A percentile compares a stretch with the other conserved stretches of the same genome.
Evolutionary conservation across 2,329 filamentous ascomycete species (phyloP).

Genomic region (Colletotrichum kahawae): DNA sequence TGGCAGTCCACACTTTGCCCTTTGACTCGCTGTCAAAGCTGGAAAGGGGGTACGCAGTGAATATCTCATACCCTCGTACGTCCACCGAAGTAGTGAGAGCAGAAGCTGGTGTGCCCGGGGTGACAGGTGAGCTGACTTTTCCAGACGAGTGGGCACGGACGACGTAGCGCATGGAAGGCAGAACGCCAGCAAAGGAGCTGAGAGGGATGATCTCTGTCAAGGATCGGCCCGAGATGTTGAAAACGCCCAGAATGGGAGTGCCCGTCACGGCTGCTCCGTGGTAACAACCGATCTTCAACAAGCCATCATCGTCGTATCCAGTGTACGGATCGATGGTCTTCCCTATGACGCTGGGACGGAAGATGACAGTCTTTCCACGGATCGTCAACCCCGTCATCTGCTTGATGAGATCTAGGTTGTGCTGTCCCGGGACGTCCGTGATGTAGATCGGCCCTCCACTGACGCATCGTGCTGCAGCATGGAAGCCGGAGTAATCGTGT

Average conservation of each 20-base stretch:
- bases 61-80: constrained; percentile 77
- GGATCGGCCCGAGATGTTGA: constrained; percentile 74
- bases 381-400: constrained; percentile 82
- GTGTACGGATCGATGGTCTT: constrained; percentile 77
- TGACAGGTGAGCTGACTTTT: constrained; percentile 59
- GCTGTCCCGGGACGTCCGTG: constrained; percentile 85
- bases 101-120: constrained; percentile 45
- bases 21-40: constrained; percentile 54
- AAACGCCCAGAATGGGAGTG: constrained; percentile 79
- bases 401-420: constrained; percentile 75
- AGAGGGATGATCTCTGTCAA: constrained; percentile 75
- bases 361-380: constrained; percentile 76
- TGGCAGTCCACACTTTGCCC: constrained; percentile 61
- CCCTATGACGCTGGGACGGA: constrained; percentile 78
- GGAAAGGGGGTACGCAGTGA: constrained; percentile 74
- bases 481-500: constrained; percentile 76
- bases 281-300: constrained; percentile 82
- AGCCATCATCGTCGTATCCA: constrained; percentile 72
- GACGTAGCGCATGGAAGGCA: constrained; percentile 65
- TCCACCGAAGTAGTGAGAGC: constrained; percentile 69
- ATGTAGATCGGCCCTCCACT: constrained; percentile 94
- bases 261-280: constrained; percentile 71
- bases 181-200: constrained; percentile 74
- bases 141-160: constrained; percentile 75
- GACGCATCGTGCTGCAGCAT: constrained; percentile 88